phyloP scores from a whole-genome alignment of 306 rosid genomes.

The Ceratonia siliqua region DNA sequence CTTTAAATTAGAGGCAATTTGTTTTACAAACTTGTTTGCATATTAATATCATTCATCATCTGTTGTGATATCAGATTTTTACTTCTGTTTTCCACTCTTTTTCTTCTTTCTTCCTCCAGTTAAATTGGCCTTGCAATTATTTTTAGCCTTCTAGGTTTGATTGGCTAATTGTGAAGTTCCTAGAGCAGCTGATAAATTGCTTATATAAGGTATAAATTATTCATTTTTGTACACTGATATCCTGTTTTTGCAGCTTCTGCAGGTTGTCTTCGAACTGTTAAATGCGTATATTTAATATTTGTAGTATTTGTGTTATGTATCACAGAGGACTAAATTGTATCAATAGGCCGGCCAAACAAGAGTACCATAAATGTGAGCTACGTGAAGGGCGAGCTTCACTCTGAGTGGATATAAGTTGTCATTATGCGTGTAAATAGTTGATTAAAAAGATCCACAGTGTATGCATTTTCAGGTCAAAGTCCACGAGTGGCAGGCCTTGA shows the following conservation, averaged over 20 bases:
- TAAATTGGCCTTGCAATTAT: neutral
- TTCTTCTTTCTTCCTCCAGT: neutral
- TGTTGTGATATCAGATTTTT: neutral
- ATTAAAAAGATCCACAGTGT: conserved; percentile 59
- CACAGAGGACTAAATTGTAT: conserved; percentile 43
- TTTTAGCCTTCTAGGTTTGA: neutral
- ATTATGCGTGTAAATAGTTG: conserved; percentile 73
- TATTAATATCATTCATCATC: neutral
- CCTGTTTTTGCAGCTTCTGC: conserved; percentile 61
- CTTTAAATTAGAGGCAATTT: neutral
- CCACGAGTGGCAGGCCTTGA: conserved; percentile 82
- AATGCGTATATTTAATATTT: conserved; percentile 47
- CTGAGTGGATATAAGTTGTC: conserved; percentile 62
- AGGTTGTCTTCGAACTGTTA: conserved; percentile 37
- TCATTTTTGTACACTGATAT: conserved; percentile 2
- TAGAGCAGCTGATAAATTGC: neutral
- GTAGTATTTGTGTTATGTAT: conserved; percentile 51
- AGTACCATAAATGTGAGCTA: conserved; percentile 57
- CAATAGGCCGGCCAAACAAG: conserved; percentile 39
- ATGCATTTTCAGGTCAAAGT: conserved; percentile 86
- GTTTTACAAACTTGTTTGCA: neutral
- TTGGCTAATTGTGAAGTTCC: neutral
- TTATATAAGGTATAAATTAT: neutral
- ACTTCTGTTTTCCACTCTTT: neutral
- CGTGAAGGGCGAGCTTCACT: conserved; percentile 58